Percentiles rank a stretch among this genome's conserved stretches.
Conservation (phyloP, 495 filamentous ascomycete species). For the Amniculicola lignicola region DNA sequence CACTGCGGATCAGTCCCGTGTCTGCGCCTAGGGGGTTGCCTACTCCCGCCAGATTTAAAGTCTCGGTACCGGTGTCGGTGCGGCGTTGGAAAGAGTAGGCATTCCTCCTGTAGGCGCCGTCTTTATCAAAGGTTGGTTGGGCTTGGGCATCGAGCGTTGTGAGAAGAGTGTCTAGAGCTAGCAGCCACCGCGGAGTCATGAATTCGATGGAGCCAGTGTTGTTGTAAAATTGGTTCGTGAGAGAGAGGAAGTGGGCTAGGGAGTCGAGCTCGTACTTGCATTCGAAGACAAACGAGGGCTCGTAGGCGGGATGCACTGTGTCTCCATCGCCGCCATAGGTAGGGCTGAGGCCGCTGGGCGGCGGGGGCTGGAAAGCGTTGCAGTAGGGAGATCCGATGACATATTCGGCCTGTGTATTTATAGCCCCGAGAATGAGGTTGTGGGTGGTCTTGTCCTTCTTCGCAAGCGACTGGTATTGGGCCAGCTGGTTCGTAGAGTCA, state of each 20-base stretch:
- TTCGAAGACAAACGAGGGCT: slow-evolving; percentile 83
- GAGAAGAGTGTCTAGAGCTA: slow-evolving; percentile 71
- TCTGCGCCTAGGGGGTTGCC: slow-evolving; percentile 87
- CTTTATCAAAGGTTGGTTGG: slow-evolving; percentile 69
- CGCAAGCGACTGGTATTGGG: slow-evolving; percentile 82
- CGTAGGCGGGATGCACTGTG: slow-evolving; percentile 78
- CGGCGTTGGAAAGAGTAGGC: slow-evolving; percentile 81
- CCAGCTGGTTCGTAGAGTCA: slow-evolving; percentile 93
- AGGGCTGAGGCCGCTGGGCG: slow-evolving; percentile 67
- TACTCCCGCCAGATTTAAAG: slow-evolving; percentile 72
- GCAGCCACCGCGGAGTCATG: slow-evolving; percentile 73
- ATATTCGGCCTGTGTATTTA: slow-evolving; percentile 93
- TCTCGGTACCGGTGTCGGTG: slow-evolving; percentile 85
- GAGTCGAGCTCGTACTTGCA: slow-evolving; percentile 99
- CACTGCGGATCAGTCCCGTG: slow-evolving; percentile 83
- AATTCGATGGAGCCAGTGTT: slow-evolving; percentile 75
- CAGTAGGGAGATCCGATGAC: slow-evolving; percentile 95
- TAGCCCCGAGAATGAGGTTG: slow-evolving; percentile 83
- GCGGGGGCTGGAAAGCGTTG: slow-evolving; percentile 95
- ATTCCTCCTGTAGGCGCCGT: slow-evolving; percentile 63
- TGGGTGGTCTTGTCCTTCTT: slow-evolving; percentile 71
- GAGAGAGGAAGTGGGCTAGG: slow-evolving; percentile 81
- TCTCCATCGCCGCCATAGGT: slow-evolving; percentile 76
- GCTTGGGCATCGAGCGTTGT: slow-evolving; percentile 73
- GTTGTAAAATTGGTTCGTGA: slow-evolving; percentile 82